These are phyloP conservation scores for Vicia faba DNA, from an alignment of 306 rosid species.

Conservation along the genomic window DNA sequence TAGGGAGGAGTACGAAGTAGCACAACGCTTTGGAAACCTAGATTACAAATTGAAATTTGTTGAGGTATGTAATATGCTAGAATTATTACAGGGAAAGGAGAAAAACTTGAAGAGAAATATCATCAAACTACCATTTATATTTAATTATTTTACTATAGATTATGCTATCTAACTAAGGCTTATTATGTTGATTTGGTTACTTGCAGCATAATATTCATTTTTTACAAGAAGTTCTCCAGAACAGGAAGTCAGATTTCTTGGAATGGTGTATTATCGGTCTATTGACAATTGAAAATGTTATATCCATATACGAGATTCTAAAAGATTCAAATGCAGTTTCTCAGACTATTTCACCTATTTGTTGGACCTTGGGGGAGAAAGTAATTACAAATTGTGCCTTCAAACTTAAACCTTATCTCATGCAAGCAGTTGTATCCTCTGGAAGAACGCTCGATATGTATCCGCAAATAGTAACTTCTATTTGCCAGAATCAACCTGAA, in stretches of 20 bases:
- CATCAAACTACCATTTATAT: constrained; percentile 3
- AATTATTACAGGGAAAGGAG: constrained; percentile 9
- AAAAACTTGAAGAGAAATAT: background rate
- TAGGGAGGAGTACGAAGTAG: constrained; percentile 86
- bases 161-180: constrained; percentile 14
- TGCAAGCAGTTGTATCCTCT: too few relatives aligned
- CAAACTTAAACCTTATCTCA: too few relatives aligned
- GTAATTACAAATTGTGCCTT: too few relatives aligned
- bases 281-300: constrained; percentile 73
- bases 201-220: constrained; percentile 98
- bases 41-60: constrained; percentile 89
- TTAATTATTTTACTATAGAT: constrained; percentile 8
- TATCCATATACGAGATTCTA: constrained; percentile 82
- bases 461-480: too few relatives aligned
- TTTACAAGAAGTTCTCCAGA: constrained; percentile 92
- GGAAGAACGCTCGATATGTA: too few relatives aligned
- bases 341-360: too few relatives aligned
- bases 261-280: constrained; percentile 97
- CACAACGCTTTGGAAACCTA: constrained; percentile 93
- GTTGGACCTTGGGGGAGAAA: too few relatives aligned
- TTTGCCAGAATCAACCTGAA: too few relatives aligned
- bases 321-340: constrained; percentile 58
- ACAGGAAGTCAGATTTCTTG: constrained; percentile 93
- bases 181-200: constrained; percentile 18
- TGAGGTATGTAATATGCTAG: constrained; percentile 54